These are phyloP conservation scores for Sphagnum tenellum DNA, from an alignment of 225 moss, liverwort and hornwort genomes.

Conservation along the genomic window DNA sequence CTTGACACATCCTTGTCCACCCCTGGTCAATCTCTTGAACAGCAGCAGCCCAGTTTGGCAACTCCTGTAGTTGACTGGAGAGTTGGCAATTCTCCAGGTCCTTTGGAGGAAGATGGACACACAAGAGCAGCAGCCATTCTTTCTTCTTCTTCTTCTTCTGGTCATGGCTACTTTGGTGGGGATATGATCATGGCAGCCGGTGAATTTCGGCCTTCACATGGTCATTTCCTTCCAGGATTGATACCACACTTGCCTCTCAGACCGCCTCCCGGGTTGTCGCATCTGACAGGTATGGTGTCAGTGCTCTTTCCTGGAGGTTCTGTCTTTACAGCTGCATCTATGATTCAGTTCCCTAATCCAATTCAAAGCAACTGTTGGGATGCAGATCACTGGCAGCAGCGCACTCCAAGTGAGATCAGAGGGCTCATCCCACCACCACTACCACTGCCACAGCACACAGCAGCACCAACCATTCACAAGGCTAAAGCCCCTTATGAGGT, in stretches of 20 bases:
- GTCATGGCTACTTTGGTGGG: constrained; percentile 51
- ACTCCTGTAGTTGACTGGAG: constrained; percentile 56
- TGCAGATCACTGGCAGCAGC: constrained; percentile 51
- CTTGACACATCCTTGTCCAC: constrained; percentile 42
- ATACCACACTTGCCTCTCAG: constrained; percentile 56
- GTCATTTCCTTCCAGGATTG: constrained; percentile 64
- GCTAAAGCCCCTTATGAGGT: constrained; percentile 41
- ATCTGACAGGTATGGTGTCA: constrained; percentile 17
- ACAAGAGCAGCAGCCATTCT: constrained; percentile 46
- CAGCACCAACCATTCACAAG: constrained; percentile 42
- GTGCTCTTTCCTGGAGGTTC: constrained; percentile 61
- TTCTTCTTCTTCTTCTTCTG: constrained; percentile 51
- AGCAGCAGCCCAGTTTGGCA: constrained; percentile 46
- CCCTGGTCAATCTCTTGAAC: constrained; percentile 62
- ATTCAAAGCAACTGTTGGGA: constrained; percentile 24
- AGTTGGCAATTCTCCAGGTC: constrained; percentile 30
- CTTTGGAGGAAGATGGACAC: constrained; percentile 80
- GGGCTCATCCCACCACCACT: constrained; percentile 44
- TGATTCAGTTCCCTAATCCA: constrained; percentile 44
- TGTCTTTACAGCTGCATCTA: constrained; percentile 25
- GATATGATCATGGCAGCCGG: constrained; percentile 38
- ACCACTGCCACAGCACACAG: constrained; percentile 6
- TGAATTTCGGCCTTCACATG: constrained; percentile 72
- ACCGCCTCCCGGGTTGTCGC: constrained; percentile 49
- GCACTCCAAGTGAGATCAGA: constrained; percentile 18